A percentile compares a stretch with the other conserved stretches of the same genome.
Conservation (phyloP, 805 yeast genomes). For the Yamadazyma sp. region DNA sequence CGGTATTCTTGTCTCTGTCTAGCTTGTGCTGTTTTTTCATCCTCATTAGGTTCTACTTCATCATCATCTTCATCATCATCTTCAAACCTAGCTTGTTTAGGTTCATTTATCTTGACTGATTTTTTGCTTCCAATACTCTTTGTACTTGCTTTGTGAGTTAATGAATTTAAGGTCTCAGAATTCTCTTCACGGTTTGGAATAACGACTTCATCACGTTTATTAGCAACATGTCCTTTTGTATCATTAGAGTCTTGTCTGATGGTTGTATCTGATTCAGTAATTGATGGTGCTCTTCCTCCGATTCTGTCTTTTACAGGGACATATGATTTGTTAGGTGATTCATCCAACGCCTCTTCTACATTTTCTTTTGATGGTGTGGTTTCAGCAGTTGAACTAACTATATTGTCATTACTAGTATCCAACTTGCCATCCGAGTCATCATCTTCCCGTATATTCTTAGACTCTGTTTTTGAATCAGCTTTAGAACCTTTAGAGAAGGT, state of each 20-base stretch:
- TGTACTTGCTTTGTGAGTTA: neutral
- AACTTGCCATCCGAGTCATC: conserved; percentile 2
- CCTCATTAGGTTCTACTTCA: conserved; percentile 20
- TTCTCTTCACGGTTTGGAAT: conserved; percentile 2
- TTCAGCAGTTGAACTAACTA: conserved; percentile 24
- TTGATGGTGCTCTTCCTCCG: conserved; percentile 12
- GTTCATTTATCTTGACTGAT: conserved; percentile 5
- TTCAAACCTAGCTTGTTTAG: too few relatives aligned
- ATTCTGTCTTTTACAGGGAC: conserved; percentile 6
- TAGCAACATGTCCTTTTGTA: neutral
- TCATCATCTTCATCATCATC: conserved; percentile 15
- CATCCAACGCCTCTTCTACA: conserved; percentile 9
- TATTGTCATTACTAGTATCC: conserved; percentile 18
- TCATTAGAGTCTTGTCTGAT: conserved; percentile 5
- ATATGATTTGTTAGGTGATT: conserved; percentile 10
- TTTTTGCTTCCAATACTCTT: conserved; percentile 1
- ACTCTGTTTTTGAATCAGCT: neutral
- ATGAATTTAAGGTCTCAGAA: conserved; percentile 6
- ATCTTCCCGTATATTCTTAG: conserved; percentile 21
- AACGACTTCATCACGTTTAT: too few relatives aligned
- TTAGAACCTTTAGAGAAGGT: too few relatives aligned
- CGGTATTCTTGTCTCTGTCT: conserved; percentile 44
- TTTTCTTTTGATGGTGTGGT: conserved; percentile 27
- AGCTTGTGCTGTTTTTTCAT: conserved; percentile 30
- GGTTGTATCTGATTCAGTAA: conserved; percentile 11